A percentile compares a stretch with the other conserved stretches of the same genome.
These are phyloP conservation scores for Platanthera zijinensis DNA, from an alignment of 106 monocot genomes.

Conservation along the genomic window DNA sequence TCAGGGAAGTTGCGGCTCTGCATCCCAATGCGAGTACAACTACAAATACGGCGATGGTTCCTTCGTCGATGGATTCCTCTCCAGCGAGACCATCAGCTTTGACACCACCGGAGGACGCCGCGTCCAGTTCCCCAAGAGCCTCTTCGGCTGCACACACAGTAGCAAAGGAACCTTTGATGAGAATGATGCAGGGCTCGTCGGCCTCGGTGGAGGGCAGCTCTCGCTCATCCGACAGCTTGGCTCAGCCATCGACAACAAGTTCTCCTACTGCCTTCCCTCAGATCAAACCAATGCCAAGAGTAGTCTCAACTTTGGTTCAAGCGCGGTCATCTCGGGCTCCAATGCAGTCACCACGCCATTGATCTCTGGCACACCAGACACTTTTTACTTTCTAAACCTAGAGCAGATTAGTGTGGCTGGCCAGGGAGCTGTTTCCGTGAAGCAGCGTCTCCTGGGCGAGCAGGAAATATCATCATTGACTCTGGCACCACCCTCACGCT, in stretches of 20 bases:
- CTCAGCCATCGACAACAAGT: conserved; percentile 10
- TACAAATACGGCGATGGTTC: conserved; percentile 22
- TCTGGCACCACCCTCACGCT: conserved; percentile 37
- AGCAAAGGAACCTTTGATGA: conserved; percentile 12
- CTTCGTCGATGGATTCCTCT: conserved; percentile 4
- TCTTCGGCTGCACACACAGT: conserved; percentile 27
- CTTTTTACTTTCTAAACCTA: conserved; percentile 29
- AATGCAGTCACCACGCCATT: conserved; percentile 19
- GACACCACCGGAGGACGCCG: neutral
- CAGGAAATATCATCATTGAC: conserved; percentile 28
- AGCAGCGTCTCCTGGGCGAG: neutral
- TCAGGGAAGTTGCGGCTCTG: neutral
- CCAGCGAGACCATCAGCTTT: conserved; percentile 21
- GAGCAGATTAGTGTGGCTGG: conserved; percentile 15
- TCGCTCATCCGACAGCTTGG: conserved; percentile 27
- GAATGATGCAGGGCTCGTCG: conserved; percentile 12
- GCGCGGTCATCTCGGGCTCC: neutral
- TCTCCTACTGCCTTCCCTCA: conserved; percentile 22
- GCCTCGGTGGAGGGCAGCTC: conserved; percentile 22
- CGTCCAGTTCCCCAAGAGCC: conserved; percentile 3
- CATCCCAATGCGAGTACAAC: neutral
- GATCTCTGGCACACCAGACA: neutral
- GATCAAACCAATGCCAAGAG: neutral
- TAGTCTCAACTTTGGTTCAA: conserved; percentile 10
- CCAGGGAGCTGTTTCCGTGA: neutral